Percentiles rank a stretch among this genome's conserved stretches.
phyloP scores from a whole-genome alignment of 1,284 basidiomycete genomes.

The Melampsora abietis-canadensis region DNA sequence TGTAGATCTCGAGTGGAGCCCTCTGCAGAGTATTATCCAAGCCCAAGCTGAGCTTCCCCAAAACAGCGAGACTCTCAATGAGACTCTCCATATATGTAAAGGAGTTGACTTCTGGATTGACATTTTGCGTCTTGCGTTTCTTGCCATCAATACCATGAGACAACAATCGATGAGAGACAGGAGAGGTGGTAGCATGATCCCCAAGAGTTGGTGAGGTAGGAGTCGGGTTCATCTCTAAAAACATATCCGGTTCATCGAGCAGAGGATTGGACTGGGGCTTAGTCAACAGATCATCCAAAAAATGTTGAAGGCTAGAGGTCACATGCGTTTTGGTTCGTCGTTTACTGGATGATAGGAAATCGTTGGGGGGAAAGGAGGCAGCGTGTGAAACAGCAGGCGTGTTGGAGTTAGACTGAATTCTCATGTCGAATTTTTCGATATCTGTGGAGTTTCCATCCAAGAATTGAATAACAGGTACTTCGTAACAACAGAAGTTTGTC shows the following conservation, averaged over 20 bases:
- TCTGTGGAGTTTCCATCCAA: slow-evolving; percentile 48
- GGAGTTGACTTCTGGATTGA: slow-evolving; percentile 84
- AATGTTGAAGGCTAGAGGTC: slow-evolving; percentile 55
- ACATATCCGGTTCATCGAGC: slow-evolving; percentile 60
- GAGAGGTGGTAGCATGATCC: slow-evolving; percentile 24
- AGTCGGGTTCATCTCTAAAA: slow-evolving; percentile 43
- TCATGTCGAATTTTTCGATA: slow-evolving; percentile 22
- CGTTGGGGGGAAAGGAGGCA: slow-evolving; percentile 31
- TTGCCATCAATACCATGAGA: neutral
- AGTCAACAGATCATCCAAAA: slow-evolving; percentile 67
- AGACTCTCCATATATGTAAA: slow-evolving; percentile 92
- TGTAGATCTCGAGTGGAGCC: slow-evolving; percentile 76
- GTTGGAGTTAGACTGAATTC: slow-evolving; percentile 24
- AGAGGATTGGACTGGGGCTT: slow-evolving; percentile 74
- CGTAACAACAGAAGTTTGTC: slow-evolving; percentile 53
- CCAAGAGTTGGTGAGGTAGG: slow-evolving; percentile 44
- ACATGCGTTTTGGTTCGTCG: neutral
- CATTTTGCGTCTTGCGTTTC: slow-evolving; percentile 22
- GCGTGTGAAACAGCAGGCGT: slow-evolving; percentile 22
- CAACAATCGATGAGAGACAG: slow-evolving; percentile 16
- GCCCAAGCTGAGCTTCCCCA: slow-evolving; percentile 81
- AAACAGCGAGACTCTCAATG: slow-evolving; percentile 81
- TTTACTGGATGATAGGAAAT: neutral
- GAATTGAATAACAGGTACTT: slow-evolving; percentile 54
- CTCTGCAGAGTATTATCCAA: slow-evolving; percentile 82